Evolutionary conservation across 495 filamentous ascomycete species (phyloP).

Genomic region (Cryomyces antarcticus): DNA sequence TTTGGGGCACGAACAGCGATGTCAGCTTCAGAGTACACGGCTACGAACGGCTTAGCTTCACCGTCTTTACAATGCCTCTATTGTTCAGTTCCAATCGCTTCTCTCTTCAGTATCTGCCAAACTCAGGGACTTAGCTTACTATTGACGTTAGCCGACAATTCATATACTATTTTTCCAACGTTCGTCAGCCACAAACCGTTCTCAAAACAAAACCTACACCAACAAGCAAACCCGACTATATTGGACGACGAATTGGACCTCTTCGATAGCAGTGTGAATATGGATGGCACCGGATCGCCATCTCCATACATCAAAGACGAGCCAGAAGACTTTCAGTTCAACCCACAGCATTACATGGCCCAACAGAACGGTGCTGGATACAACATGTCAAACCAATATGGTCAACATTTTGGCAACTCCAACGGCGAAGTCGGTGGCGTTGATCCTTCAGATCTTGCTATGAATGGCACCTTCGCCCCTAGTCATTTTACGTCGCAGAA

Average conservation of each 20-base stretch:
- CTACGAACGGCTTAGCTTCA: background rate
- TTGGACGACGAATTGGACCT: conserved; percentile 21
- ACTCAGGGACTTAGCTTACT: background rate
- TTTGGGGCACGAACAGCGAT: no score
- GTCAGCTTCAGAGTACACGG: background rate
- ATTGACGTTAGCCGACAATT: background rate
- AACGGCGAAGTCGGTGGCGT: conserved; percentile 41
- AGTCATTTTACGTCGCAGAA: conserved; percentile 12
- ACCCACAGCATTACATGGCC: conserved; percentile 31
- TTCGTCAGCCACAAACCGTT: conserved; percentile 13
- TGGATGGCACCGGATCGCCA: conserved; percentile 26
- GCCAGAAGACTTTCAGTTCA: conserved; percentile 42
- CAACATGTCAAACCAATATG: conserved; percentile 41
- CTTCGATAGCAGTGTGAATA: conserved; percentile 15
- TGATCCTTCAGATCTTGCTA: conserved; percentile 71
- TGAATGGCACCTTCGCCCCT: conserved; percentile 25
- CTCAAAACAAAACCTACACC: conserved; percentile 8
- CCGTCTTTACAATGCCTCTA: no score
- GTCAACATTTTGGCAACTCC: conserved; percentile 37
- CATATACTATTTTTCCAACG: background rate
- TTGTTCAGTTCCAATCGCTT: background rate
- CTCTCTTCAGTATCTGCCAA: background rate
- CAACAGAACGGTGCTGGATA: conserved; percentile 28
- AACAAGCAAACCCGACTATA: conserved; percentile 8
- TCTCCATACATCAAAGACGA: conserved; percentile 64